Evolutionary conservation across 75 land plant species (phyloP).

Genomic region (Sequoia sempervirens): DNA sequence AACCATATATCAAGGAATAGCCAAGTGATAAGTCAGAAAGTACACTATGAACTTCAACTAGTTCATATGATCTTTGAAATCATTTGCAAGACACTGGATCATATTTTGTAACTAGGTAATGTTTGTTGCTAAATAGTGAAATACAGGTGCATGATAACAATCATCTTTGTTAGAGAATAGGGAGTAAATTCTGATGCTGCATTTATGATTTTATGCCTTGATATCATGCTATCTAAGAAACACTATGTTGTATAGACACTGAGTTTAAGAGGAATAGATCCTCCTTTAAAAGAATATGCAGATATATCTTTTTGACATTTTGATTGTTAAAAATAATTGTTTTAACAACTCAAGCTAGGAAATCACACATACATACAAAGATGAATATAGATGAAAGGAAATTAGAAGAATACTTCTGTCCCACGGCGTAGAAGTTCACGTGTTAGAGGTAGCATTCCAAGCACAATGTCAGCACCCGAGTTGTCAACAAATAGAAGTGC

Average conservation of each 20-base stretch:
- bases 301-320: not conserved
- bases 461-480: constrained; percentile 94
- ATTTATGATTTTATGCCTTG: not conserved
- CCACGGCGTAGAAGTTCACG: constrained; percentile 93
- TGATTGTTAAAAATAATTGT: not conserved
- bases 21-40: not conserved
- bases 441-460: constrained; percentile 96
- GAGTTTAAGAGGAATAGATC: not conserved
- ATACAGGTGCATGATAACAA: not conserved
- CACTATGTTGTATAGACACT: not conserved
- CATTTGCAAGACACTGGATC: not conserved
- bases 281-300: not conserved
- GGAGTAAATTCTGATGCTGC: not conserved
- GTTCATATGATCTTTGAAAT: not conserved
- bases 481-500: constrained; percentile 97
- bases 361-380: not conserved
- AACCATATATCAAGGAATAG: not conserved
- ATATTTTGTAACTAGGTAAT: not conserved
- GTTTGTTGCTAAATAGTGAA: not conserved
- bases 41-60: not conserved
- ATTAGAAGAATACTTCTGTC: constrained; percentile 62
- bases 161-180: not conserved
- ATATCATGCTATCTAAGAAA: not conserved
- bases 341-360: not conserved
- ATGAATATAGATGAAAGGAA: not conserved